Base-by-base conservation (phyloP, 163 green algal species). In the Scenedesmus sp. region DNA sequence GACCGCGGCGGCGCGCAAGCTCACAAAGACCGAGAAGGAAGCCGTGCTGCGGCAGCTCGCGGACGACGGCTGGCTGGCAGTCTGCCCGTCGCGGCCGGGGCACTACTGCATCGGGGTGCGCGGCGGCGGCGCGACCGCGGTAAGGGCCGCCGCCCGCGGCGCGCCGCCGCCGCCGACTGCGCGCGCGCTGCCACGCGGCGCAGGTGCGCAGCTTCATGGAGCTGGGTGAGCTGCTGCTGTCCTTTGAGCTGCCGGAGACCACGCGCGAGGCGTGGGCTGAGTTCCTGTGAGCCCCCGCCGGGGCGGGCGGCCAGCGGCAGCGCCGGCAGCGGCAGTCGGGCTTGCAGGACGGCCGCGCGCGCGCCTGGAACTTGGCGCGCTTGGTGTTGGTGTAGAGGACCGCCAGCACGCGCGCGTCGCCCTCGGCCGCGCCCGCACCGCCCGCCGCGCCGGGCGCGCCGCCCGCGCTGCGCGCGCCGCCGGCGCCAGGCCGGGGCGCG, bases 191-290 rank as follows among this genome's bases (percentile, higher is more conserved):
- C 36, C 45, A 34, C 26, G 4, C 22, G n/a, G 47, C 73, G 71
- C 72, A 80, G 51, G 36, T 63, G 17, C 75, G 75, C 36, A 70
- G 31, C 33, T 82, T 82, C 20, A 14, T 82, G 50, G 75, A 82
- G 63, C 42, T 82, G 26, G 44, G 53, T 22, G 64, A 69, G 17
- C 39, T 73, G 56, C 75, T 82, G 75, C 51, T 77, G 13, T 29
- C 5, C 6, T 42, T 76, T 13, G 62, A 70, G 10, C 36, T 75
- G 51, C 62, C 74, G 20, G 74, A 63, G 9, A 29, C 36, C 10
- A 82, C 74, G 44, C 63, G 64, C 14, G 18, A 76, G 26, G 74
- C 74, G 11, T 82, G 74, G 74, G 15, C 62, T 14, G 50, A 75
- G 13, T 24, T 82, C 24, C n/a, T 82, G 17, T 75, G 60, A 11